Base-by-base conservation (phyloP, 768 basidiomycete species). In the Cystofilobasidium macerans region DNA sequence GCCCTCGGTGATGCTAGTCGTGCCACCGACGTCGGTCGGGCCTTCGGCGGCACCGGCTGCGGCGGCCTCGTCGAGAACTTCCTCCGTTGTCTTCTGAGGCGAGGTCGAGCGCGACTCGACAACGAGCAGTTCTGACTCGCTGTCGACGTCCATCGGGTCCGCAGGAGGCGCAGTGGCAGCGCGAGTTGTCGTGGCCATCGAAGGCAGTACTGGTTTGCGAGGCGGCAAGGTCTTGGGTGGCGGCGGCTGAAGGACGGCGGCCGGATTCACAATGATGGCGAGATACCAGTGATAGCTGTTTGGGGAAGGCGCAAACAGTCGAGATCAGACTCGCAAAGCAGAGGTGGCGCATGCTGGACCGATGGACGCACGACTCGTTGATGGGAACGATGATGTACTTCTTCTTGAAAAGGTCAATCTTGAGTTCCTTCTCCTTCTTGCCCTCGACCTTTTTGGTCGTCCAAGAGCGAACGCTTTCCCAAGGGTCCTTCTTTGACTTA, bases 271-370 rank as follows among this genome's bases (percentile, higher is more conserved):
- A 70, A 99, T 94, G 69, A 98, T 84, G 20, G 89, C 93, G 45
- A 98, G 82, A 76, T 95, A 98, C 95, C 95, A 98, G 77, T 99
- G 95, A 51, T 89, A 76, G 71, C 94, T 98, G 69, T 8, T 12
- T 36, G 33, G 33, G 24, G 62, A 33, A 35, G n/a, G n/a, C 32
- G 45, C 35, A n/a, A n/a, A n/a, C n/a, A n/a, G n/a, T n/a, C n/a
- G n/a, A n/a, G n/a, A n/a, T n/a, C n/a, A n/a, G n/a, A n/a, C n/a
- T n/a, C n/a, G n/a, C n/a, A n/a, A n/a, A n/a, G n/a, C n/a, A n/a
- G n/a, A n/a, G n/a, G n/a, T n/a, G n/a, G n/a, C n/a, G n/a, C n/a
- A n/a, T n/a, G n/a, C n/a, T n/a, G 11, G 38, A 8, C 4, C 12
- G 36, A 48, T 3, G 30, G 11, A 74, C 84, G 65, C 74, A 95